Base-by-base conservation (phyloP, 176 grass and related monocot genomes). In the Triticum turgidum region DNA sequence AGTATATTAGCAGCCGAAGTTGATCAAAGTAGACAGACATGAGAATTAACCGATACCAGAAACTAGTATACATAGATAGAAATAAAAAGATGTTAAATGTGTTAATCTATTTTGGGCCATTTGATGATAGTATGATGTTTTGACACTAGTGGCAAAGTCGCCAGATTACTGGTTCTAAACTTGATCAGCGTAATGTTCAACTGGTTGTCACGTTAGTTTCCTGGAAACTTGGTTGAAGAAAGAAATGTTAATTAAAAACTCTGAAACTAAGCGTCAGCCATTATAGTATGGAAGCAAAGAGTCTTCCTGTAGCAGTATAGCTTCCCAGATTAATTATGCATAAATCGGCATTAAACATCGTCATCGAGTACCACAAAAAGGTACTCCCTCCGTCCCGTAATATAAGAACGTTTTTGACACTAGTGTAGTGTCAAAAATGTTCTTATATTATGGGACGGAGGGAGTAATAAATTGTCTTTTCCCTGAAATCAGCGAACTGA, bases 231-330 rank as follows among this genome's bases (percentile, higher is more conserved):
- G 41, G 25, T 9, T 41, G 4, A 72, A 41, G 21, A 22, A 72
- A 66, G 0, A 69, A 18, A 20, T 10, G 7, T 9, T 69, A 8
- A 69, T 35, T 71, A 5, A 35, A 39, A 71, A 49, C 25, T 20
- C 67, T 52, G 6, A 27, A 52, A 41, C 11, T 78, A 82, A 83
- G 35, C 38, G 41, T 21, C 25, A 17, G 70, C 6, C 73, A 79
- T 84, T 42, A 41, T 21, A 21, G 17, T 58, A 58, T 20, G 61
- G 39, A 51, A 74, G 21, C 15, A 34, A 84, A 63, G 15, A 45
- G 77, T 80, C 76, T 85, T 47, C 8, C 33, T 65, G 76, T 59
- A 59, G 56, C 56, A 59, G 56, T 59, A 21, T 67, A 80, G n/a
- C 42, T 74, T 56, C 62, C 56, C 20, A 32, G 65, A 64, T 59